Percentiles rank a stretch among this genome's conserved stretches.
phyloP scores from a whole-genome alignment of 192 early-diverging fungal genomes.

The Paraglomus brasilianum region DNA sequence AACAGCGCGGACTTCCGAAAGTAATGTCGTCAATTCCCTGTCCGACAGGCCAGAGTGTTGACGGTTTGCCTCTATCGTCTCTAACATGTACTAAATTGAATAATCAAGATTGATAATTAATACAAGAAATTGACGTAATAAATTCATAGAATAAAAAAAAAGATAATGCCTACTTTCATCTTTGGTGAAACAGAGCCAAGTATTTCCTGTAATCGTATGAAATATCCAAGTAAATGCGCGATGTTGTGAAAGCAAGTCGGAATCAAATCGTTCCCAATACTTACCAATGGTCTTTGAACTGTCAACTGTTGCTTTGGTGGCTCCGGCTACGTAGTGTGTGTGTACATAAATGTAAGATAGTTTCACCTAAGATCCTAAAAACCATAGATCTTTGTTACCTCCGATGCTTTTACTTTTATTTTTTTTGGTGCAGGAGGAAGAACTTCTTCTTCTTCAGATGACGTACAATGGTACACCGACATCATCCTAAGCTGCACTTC shows the following conservation, averaged over 20 bases:
- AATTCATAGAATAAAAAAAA: conserved; percentile 32
- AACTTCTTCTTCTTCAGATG: too few species aligned
- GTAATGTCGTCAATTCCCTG: conserved; percentile 68
- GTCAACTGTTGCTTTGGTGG: background rate
- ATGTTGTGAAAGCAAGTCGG: too few species aligned
- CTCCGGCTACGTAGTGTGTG: background rate
- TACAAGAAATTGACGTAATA: conserved; percentile 33
- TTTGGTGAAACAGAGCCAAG: conserved; percentile 25
- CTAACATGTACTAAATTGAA: conserved; percentile 75
- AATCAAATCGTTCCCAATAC: too few species aligned
- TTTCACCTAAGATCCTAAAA: background rate
- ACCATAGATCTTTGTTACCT: background rate
- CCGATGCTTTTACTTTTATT: background rate
- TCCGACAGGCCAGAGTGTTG: conserved; percentile 61
- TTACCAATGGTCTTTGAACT: too few species aligned
- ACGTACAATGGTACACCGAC: too few species aligned
- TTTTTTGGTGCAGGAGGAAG: conserved; percentile 20
- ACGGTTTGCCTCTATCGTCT: conserved; percentile 72
- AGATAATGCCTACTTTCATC: conserved; percentile 41
- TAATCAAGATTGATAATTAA: conserved; percentile 35
- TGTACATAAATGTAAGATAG: background rate
- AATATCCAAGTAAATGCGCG: too few species aligned
- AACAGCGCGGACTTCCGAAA: conserved; percentile 76
- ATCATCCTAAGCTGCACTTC: conserved; percentile 15
- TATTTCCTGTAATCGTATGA: background rate